Percentiles rank a stretch among this genome's conserved stretches.
Evolutionary conservation across 1,284 basidiomycete species (phyloP).

Genomic region (Apiotrichum laibachii): DNA sequence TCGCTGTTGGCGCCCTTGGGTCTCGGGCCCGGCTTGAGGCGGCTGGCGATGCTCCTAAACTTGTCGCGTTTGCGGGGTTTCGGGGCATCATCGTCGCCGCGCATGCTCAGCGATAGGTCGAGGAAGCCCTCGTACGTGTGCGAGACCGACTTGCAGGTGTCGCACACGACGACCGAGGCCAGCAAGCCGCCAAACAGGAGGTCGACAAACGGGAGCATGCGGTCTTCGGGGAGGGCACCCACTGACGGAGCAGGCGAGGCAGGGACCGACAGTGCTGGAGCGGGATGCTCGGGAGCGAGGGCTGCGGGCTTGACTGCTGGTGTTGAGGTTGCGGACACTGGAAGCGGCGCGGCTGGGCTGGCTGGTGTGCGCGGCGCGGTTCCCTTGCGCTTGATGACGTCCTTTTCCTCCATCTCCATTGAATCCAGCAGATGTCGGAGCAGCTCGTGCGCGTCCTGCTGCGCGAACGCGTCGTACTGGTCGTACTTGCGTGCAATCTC

Average conservation of each 20-base stretch:
- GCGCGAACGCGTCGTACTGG: constrained; percentile 75
- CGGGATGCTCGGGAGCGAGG: too few species aligned
- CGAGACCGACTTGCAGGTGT: constrained; percentile 79
- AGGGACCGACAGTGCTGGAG: neutral
- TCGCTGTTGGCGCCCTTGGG: constrained; percentile 46
- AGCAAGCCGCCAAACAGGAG: constrained; percentile 84
- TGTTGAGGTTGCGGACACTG: neutral
- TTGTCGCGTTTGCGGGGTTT: constrained; percentile 58
- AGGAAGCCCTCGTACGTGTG: constrained; percentile 91
- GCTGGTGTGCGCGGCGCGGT: too few species aligned
- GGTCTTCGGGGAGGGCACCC: neutral
- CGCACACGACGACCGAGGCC: constrained; percentile 86
- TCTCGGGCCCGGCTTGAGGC: constrained; percentile 54
- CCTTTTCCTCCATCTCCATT: constrained; percentile 92
- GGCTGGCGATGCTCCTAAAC: constrained; percentile 58
- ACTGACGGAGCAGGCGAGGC: too few species aligned
- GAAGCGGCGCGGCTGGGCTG: too few species aligned
- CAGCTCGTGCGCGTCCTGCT: constrained; percentile 94
- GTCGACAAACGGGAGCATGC: constrained; percentile 71
- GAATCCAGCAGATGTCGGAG: constrained; percentile 82
- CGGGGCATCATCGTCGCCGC: constrained; percentile 48
- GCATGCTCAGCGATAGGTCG: constrained; percentile 83
- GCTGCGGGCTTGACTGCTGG: too few species aligned
- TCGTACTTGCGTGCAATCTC: constrained; percentile 80
- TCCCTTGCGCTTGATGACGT: constrained; percentile 61